Evolutionary conservation across 345 rosid species (phyloP).

Genomic region (Conringia planisiliqua): DNA sequence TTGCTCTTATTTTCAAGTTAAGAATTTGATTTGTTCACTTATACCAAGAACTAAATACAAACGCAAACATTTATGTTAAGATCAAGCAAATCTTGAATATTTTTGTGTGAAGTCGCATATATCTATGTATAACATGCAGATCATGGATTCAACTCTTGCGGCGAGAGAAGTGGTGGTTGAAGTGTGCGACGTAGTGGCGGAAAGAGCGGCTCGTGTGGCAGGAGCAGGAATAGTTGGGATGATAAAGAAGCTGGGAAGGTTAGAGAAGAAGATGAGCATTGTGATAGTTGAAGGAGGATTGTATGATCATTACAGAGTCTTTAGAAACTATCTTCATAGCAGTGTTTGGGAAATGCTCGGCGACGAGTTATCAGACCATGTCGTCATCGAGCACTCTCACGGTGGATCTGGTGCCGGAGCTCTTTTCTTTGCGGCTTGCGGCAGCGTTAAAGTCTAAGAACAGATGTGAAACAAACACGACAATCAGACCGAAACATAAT

Average conservation of each 20-base stretch:
- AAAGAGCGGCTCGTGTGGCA: slow-evolving; percentile 61
- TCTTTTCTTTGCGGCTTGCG: slow-evolving; percentile 46
- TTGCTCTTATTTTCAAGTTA: background rate
- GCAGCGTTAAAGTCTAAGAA: background rate
- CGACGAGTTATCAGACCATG: slow-evolving; percentile 51
- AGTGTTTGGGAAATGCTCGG: slow-evolving; percentile 73
- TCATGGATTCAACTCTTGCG: slow-evolving; percentile 39
- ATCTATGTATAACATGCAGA: slow-evolving; percentile 29
- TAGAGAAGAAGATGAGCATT: slow-evolving; percentile 47
- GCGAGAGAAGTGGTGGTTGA: slow-evolving; percentile 55
- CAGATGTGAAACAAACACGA: too few relatives aligned
- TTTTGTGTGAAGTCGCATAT: background rate
- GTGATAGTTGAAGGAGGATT: slow-evolving; percentile 63
- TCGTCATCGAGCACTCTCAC: slow-evolving; percentile 47
- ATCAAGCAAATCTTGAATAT: background rate
- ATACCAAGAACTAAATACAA: background rate
- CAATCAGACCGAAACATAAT: background rate
- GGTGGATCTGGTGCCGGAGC: slow-evolving; percentile 64
- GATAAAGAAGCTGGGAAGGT: slow-evolving; percentile 58
- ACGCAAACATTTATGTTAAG: background rate
- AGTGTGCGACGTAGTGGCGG: slow-evolving; percentile 60
- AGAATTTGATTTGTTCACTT: background rate
- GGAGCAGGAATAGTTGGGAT: slow-evolving; percentile 68
- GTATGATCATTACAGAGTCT: slow-evolving; percentile 56
- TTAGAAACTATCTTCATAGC: slow-evolving; percentile 61